Percentiles rank a stretch among this genome's conserved stretches.
These are phyloP conservation scores for Piper betle DNA, from an alignment of 164 flowering plant genomes.

Conservation along the genomic window DNA sequence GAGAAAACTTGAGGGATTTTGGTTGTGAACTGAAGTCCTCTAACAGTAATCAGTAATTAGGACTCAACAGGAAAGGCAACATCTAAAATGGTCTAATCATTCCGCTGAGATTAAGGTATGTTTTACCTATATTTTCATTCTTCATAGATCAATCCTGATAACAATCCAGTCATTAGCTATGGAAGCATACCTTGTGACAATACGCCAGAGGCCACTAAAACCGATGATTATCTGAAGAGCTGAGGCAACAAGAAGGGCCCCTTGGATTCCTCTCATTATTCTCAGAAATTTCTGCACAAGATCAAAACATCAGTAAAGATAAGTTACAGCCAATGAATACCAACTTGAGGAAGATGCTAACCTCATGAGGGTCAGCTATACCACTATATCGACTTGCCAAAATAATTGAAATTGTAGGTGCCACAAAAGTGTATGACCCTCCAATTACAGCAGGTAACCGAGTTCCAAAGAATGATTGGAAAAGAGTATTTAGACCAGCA, in stretches of 20 bases:
- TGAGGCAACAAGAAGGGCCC: constrained; percentile 84
- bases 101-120: no score
- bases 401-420: constrained; percentile 69
- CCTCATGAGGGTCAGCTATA: constrained; percentile 64
- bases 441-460: constrained; percentile 89
- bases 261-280: constrained; percentile 85
- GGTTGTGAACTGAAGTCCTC: no score
- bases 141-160: no score
- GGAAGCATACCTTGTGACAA: constrained; percentile 52
- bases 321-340: background rate
- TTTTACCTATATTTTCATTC: no score
- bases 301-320: background rate
- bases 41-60: no score
- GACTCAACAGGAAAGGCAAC: no score
- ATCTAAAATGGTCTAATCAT: no score
- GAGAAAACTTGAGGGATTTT: no score
- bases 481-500: constrained; percentile 71
- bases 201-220: constrained; percentile 95
- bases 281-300: constrained; percentile 58
- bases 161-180: background rate
- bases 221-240: constrained; percentile 79
- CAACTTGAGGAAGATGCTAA: constrained; percentile 1
- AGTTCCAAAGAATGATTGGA: constrained; percentile 76
- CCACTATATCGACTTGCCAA: constrained; percentile 66
- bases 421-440: constrained; percentile 71